Base-by-base conservation (phyloP, 2,329 filamentous ascomycete species). In the Apiospora koreana region DNA sequence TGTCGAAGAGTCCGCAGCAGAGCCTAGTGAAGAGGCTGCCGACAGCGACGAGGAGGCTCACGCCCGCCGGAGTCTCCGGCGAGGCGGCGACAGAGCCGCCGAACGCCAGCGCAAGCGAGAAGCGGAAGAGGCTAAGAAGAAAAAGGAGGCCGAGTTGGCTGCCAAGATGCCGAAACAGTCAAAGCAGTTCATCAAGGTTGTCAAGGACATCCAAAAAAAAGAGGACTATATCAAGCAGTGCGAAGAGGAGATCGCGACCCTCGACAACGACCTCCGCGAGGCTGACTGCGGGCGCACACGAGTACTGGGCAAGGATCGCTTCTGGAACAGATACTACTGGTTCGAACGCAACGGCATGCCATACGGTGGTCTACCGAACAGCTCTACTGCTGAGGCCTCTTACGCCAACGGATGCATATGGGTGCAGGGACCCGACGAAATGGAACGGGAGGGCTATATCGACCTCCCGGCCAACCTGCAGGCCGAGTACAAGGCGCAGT, bases 251-350 rank as follows among this genome's bases (percentile, higher is more conserved):
- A 97, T 99, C 73, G 90, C 90, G 3, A 88, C 92, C 42, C 89
- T 97, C 68, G 95, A 98, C 76, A 95, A 97, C 76, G 95, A 98
- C 79, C 86, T 99, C 64, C 93, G 96, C 68, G 95, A 98, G 81
- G 94, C 95, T 50, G 94, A 98, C 80, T 97, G 95, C 76, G 94
- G 95, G 45, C 92, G 96, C 72, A 97, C 95, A 23, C 91, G 94
- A 73, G 91, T 95, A 23, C 86, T 99, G 35, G 96, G 96, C 71
- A 95, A 96, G 80, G 96, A 99, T 81, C 91, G 96, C 62, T 99
- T 97, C 85, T 97, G 95, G 91, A 98, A 99, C 81, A 90, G 95
- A 69, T 99, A 98, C 82, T 98, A 97, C 85, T 99, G 96, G 95
- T 98, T 98, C 80, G 96, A 99, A 82, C 92, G 95, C 73, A 99